These are phyloP conservation scores for Fistulifera pelliculosa DNA, from an alignment of 108 stramenopile genomes.

Conservation along the genomic window DNA sequence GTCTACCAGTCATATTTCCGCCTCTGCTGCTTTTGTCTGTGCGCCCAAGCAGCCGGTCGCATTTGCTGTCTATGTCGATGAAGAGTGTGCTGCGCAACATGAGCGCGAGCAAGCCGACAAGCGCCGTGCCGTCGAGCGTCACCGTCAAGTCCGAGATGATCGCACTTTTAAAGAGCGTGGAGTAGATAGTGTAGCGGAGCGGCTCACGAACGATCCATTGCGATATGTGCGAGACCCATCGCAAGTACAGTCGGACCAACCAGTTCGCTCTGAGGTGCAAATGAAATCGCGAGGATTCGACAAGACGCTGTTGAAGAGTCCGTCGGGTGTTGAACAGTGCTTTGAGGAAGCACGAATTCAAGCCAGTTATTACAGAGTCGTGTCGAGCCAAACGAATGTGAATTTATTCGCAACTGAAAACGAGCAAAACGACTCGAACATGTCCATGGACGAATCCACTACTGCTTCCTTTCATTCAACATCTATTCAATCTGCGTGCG, in stretches of 20 bases:
- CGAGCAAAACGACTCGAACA: slow-evolving; percentile 27
- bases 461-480: too few species aligned
- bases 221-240: slow-evolving; percentile 60
- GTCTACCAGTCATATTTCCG: slow-evolving; percentile 3
- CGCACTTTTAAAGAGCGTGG: slow-evolving; percentile 58
- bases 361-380: slow-evolving; percentile 29
- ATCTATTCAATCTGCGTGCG: too few species aligned
- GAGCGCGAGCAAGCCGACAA: slow-evolving; percentile 17
- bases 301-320: slow-evolving; percentile 36
- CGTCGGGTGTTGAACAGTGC: slow-evolving; percentile 49
- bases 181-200: slow-evolving; percentile 52
- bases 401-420: slow-evolving; percentile 34
- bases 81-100: slow-evolving; percentile 42
- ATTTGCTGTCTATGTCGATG: slow-evolving; percentile 79
- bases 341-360: slow-evolving; percentile 61
- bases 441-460: slow-evolving; percentile 39
- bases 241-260: slow-evolving; percentile 26
- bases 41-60: slow-evolving; percentile 13
- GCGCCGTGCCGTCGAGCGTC: slow-evolving; percentile 12
- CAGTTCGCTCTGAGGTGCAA: background rate
- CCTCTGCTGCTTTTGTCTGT: slow-evolving; percentile 9
- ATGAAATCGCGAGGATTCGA: slow-evolving; percentile 26
- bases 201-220: slow-evolving; percentile 56
- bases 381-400: slow-evolving; percentile 28
- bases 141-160: slow-evolving; percentile 39